Evolutionary conservation across 73 alveolate species (phyloP).

Genomic region (Breviolum minutum): DNA sequence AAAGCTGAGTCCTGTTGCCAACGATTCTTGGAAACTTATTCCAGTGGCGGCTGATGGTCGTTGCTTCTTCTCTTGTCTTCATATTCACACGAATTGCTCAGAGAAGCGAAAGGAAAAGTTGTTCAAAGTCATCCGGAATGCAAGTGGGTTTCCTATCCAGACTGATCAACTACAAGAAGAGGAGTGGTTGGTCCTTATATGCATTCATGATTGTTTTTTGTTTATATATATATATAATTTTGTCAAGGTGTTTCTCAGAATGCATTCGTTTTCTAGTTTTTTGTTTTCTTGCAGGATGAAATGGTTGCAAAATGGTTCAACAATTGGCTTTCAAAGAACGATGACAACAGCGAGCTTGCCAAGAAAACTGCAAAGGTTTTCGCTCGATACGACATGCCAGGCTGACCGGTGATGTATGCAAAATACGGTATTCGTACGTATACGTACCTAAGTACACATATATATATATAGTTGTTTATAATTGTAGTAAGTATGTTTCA

Average conservation of each 20-base stretch:
- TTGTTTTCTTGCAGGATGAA: neutral
- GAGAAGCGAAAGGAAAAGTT: neutral
- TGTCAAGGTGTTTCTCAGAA: neutral
- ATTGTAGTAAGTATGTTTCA: neutral
- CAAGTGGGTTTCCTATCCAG: neutral
- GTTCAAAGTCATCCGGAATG: neutral
- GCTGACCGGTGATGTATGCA: neutral
- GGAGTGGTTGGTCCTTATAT: neutral
- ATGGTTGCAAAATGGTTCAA: neutral
- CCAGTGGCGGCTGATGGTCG: neutral
- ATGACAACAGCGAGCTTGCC: neutral
- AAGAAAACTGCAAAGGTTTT: neutral
- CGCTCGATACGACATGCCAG: neutral
- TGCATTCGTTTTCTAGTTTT: neutral
- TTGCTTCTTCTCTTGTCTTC: neutral
- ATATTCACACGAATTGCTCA: neutral
- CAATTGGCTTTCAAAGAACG: neutral
- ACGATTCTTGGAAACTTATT: neutral
- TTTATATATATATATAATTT: neutral
- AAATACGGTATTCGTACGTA: neutral
- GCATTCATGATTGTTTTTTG: neutral
- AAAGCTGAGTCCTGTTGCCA: neutral
- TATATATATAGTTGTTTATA: neutral
- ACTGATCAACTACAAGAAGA: neutral
- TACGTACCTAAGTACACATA: neutral